These are phyloP conservation scores for Candida yuanshanica DNA, from an alignment of 805 yeast genomes.

Conservation along the genomic window DNA sequence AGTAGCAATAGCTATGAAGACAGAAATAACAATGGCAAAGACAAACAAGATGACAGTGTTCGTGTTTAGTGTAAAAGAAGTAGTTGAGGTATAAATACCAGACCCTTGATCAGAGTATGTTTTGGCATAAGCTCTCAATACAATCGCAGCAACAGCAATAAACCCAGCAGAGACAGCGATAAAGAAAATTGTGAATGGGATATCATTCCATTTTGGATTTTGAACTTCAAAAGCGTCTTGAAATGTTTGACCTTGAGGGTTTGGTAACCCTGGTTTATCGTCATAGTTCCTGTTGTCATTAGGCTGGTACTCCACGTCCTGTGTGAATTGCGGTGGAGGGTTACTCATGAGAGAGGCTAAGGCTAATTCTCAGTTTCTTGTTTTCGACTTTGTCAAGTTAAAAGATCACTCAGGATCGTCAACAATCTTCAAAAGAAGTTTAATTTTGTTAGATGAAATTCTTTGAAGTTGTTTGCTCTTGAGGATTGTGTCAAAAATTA, in stretches of 20 bases:
- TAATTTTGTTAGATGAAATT: no score
- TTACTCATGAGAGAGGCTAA: no score
- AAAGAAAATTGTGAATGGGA: conserved; percentile 58
- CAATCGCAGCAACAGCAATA: conserved; percentile 61
- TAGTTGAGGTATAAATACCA: conserved; percentile 49
- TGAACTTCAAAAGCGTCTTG: conserved; percentile 65
- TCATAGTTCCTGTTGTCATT: conserved; percentile 9
- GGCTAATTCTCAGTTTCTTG: no score
- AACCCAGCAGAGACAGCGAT: conserved; percentile 54
- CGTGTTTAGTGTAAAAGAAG: conserved; percentile 63
- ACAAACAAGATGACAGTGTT: conserved; percentile 68
- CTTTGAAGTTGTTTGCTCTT: no score
- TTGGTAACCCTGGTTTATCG: conserved; percentile 31
- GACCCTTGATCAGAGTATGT: conserved; percentile 54
- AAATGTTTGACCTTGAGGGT: conserved; percentile 40
- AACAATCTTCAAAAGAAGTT: no score
- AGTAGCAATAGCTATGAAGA: conserved; percentile 52
- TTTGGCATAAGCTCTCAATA: conserved; percentile 56
- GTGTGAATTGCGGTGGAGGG: conserved; percentile 20
- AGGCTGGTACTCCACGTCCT: conserved; percentile 16
- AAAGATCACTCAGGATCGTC: no score
- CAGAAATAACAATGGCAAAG: conserved; percentile 54
- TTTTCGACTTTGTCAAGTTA: no score
- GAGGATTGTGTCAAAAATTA: no score
- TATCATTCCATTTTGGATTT: conserved; percentile 64